A percentile compares a stretch with the other conserved stretches of the same genome.
phyloP scores from a whole-genome alignment of 2,329 filamentous ascomycete genomes.

The Gaeumannomyces tritici region DNA sequence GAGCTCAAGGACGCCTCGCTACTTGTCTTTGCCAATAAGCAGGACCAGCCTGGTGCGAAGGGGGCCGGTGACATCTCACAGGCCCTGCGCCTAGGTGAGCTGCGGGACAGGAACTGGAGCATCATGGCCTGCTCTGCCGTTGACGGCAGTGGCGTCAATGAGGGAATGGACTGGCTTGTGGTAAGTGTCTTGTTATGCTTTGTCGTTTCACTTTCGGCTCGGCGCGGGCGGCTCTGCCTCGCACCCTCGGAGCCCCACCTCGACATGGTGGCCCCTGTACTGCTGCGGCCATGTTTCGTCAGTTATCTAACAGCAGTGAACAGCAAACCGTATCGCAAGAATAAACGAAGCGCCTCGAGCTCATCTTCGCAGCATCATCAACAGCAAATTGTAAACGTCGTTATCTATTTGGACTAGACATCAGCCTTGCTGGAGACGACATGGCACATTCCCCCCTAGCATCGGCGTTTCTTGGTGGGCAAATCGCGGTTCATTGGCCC shows the following conservation, averaged over 20 bases:
- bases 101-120: slow-evolving; percentile 97
- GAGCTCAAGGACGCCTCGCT: slow-evolving; percentile 88
- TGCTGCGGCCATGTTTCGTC: background rate
- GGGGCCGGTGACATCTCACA: slow-evolving; percentile 95
- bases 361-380: slow-evolving; percentile 12
- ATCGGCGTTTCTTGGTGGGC: background rate
- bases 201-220: background rate
- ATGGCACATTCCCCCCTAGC: background rate
- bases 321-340: slow-evolving; percentile 33
- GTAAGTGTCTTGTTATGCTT: slow-evolving; percentile 44
- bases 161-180: slow-evolving; percentile 99
- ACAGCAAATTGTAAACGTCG: slow-evolving; percentile 8
- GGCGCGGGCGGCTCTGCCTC: background rate
- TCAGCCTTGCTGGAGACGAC: background rate
- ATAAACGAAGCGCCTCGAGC: slow-evolving; percentile 11
- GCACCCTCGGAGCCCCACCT: too few species aligned
- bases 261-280: background rate
- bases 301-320: slow-evolving; percentile 7
- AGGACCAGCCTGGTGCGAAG: slow-evolving; percentile 94
- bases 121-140: slow-evolving; percentile 97
- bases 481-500: background rate
- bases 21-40: slow-evolving; percentile 97
- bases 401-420: background rate
- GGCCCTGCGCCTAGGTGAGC: slow-evolving; percentile 77
- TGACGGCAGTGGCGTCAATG: slow-evolving; percentile 85